Conservation (phyloP, 441 rosid genomes). For the Populus hybrid region DNA sequence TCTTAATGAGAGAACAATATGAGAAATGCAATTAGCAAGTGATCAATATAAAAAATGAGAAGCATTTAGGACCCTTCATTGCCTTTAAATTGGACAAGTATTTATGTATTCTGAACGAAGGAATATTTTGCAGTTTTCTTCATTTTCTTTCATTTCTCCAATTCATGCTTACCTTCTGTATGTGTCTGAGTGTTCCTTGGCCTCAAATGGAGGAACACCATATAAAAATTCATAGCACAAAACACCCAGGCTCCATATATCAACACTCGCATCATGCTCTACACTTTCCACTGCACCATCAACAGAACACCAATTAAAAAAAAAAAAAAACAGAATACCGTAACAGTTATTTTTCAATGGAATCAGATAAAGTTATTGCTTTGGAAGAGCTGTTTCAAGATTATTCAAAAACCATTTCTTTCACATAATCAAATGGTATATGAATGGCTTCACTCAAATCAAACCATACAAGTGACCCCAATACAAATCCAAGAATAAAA, state of each 20-base stretch:
- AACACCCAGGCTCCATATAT: slow-evolving; percentile 97
- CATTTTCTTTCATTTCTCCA: background rate
- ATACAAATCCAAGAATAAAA: background rate
- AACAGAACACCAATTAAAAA: background rate
- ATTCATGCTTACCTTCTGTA: slow-evolving; percentile 63
- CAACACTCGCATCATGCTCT: slow-evolving; percentile 95
- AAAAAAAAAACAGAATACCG: background rate
- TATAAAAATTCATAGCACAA: slow-evolving; percentile 89
- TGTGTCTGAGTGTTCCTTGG: slow-evolving; percentile 91
- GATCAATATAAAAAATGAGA: background rate
- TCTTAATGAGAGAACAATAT: background rate
- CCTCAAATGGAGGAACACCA: slow-evolving; percentile 94
- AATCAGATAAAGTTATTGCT: background rate
- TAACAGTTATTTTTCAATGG: background rate
- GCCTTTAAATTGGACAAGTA: background rate
- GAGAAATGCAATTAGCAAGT: too few species aligned
- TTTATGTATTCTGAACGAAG: background rate
- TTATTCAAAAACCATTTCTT: background rate
- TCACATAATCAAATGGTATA: background rate
- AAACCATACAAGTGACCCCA: background rate
- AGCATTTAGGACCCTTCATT: background rate
- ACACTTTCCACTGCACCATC: slow-evolving; percentile 75
- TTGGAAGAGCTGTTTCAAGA: background rate
- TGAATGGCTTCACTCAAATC: background rate
- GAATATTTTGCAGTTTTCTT: background rate